Base-by-base conservation (phyloP, 129 eudicot species). In the Rutidosis leptorrhynchoides region DNA sequence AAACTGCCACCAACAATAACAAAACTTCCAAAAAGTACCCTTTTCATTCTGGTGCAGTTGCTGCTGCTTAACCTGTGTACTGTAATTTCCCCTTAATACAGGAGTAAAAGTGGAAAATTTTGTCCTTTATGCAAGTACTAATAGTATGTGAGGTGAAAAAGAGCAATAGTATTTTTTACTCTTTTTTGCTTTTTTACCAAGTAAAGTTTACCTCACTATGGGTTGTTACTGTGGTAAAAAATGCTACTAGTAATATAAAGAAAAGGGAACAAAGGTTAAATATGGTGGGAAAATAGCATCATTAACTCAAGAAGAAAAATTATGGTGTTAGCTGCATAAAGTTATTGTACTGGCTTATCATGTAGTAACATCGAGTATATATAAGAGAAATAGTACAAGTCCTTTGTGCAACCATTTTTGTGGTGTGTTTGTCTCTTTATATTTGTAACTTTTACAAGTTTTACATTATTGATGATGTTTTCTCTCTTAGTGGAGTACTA, bases 11-110 rank as follows among this genome's bases (percentile, higher is more conserved):
- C 26, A 84, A 66, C 76, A 84, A 81, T 26, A 84, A 66, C 76
- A 84, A 81, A 68, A 57, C 74, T 49, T 29, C 79, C 56, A 75
- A 81, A 61, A 74, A 76, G 26, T 81, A 77, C 77, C 53, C 84
- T 51, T 78, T 72, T 40, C 75, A 69, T 25, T 64, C 90, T 1
- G 84, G 87, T 45, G 77, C 90, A 43, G 90, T 85, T 69, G 90
- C 84, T 32, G 90, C 90, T 64, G 90, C 90, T 65, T 84, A 33
- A 77, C 17, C 35, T 64, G 63, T 37, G 62, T n/a, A n/a, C n/a
- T n/a, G 65, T 30, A 62, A 74, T 37, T 35, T 8, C 46, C 27
- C 5, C 30, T 60, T 16, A 63, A 37, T 4, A 7, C 67, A 29
- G 61, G 70, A 78, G 40, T 14, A 45, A 32, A 58, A 58, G 19